These are phyloP conservation scores for Russula griseocarnosa DNA, from an alignment of 768 basidiomycete genomes.

Conservation along the genomic window DNA sequence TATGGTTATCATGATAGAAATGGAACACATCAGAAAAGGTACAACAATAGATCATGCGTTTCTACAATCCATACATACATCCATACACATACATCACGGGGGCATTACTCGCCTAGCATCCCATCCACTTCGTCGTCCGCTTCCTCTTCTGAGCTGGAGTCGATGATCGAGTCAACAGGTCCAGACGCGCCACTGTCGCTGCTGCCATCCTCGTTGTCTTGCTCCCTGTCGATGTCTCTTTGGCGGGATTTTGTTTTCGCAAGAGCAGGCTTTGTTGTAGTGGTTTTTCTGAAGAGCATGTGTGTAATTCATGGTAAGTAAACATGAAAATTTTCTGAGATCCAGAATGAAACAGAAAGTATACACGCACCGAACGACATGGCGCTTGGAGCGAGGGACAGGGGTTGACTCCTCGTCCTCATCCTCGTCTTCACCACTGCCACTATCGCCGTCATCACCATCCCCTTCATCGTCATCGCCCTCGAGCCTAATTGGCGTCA, in stretches of 20 bases:
- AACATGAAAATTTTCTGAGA: neutral
- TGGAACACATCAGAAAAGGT: constrained; percentile 7
- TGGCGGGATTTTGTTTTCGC: neutral
- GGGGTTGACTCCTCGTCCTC: constrained; percentile 26
- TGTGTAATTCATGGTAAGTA: neutral
- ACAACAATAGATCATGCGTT: constrained; percentile 21
- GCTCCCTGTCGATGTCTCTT: neutral
- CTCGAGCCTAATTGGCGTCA: constrained; percentile 29
- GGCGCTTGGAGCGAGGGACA: constrained; percentile 22
- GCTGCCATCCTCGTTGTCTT: neutral
- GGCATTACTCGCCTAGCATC: constrained; percentile 20
- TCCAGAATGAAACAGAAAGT: neutral
- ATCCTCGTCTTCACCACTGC: constrained; percentile 16
- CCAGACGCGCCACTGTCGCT: neutral
- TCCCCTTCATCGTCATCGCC: constrained; percentile 32
- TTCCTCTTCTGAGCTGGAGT: constrained; percentile 22
- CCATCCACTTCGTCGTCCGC: constrained; percentile 28
- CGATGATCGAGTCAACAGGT: constrained; percentile 28
- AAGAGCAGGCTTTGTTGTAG: neutral
- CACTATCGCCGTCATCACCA: constrained; percentile 28
- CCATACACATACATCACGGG: neutral
- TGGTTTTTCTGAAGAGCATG: neutral
- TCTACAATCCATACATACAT: neutral
- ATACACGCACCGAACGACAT: constrained; percentile 3
- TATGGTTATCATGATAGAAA: neutral